Evolutionary conservation across 2,329 filamentous ascomycete species (phyloP).

Genomic region (Podosphaera leucotricha): DNA sequence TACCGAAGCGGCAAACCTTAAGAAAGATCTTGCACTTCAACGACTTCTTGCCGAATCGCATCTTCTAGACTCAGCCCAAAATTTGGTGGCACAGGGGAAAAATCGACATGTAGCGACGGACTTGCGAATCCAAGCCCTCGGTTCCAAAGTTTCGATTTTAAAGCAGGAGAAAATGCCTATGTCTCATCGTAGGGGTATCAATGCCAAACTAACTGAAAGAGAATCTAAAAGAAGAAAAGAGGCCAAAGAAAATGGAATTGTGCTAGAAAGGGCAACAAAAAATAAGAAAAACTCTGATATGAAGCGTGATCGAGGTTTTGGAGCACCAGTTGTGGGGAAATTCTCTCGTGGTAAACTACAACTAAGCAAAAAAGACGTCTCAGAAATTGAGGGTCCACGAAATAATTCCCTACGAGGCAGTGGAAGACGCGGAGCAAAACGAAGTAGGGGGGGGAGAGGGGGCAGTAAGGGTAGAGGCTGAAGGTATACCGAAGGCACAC

Average conservation of each 20-base stretch:
- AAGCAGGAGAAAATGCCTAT: slow-evolving; percentile 77
- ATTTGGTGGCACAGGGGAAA: slow-evolving; percentile 30
- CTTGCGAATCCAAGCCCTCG: slow-evolving; percentile 58
- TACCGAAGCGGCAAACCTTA: slow-evolving; percentile 43
- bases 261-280: slow-evolving; percentile 39
- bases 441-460: slow-evolving; percentile 12
- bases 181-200: slow-evolving; percentile 65
- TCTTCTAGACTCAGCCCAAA: slow-evolving; percentile 41
- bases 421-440: slow-evolving; percentile 6
- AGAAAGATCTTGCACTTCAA: slow-evolving; percentile 81
- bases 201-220: slow-evolving; percentile 34
- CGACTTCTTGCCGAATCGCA: slow-evolving; percentile 80
- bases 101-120: slow-evolving; percentile 65
- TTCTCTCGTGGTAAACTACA: slow-evolving; percentile 59
- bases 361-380: slow-evolving; percentile 56
- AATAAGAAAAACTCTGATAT: slow-evolving; percentile 18
- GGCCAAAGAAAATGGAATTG: slow-evolving; percentile 73
- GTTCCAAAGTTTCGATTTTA: slow-evolving; percentile 52
- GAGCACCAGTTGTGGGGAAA: slow-evolving; percentile 56
- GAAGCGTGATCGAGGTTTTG: slow-evolving; percentile 36
- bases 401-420: slow-evolving; percentile 16
- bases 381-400: slow-evolving; percentile 36
- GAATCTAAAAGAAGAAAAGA: slow-evolving; percentile 53
- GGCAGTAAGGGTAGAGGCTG: slow-evolving; percentile 7
- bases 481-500: too few species aligned